A percentile compares a stretch with the other conserved stretches of the same genome.
phyloP scores from a whole-genome alignment of 1,139 yeast genomes.

The Saccharomyces hybrid region DNA sequence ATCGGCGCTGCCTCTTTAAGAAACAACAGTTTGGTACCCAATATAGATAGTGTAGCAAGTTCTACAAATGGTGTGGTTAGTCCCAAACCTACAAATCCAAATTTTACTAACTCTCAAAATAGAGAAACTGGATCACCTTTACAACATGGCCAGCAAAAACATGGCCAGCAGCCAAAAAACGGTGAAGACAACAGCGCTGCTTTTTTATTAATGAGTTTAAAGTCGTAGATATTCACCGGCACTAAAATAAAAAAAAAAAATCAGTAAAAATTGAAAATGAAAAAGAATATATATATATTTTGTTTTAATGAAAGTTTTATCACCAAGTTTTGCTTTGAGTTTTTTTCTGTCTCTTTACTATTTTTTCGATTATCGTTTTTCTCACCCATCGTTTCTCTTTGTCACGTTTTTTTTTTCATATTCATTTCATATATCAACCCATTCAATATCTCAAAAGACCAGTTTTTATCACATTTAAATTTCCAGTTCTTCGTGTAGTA shows the following conservation, averaged over 20 bases:
- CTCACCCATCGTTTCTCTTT: not conserved
- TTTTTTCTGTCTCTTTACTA: not conserved
- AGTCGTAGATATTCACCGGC: constrained; percentile 11
- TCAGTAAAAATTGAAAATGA: not conserved
- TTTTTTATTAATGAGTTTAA: constrained; percentile 25
- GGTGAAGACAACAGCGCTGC: constrained; percentile 26
- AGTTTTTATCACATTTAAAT: not conserved
- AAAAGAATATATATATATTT: not conserved
- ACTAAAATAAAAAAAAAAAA: not conserved
- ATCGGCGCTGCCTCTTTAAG: constrained; percentile 68
- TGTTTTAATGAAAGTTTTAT: constrained; percentile 1
- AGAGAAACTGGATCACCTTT: constrained; percentile 10
- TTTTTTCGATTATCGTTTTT: not conserved
- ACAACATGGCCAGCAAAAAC: constrained; percentile 5
- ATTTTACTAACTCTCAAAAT: constrained; percentile 16
- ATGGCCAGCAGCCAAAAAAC: constrained; percentile 11
- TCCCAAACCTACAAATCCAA: constrained; percentile 8
- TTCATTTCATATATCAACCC: not conserved
- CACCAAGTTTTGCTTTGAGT: not conserved
- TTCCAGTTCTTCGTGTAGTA: not conserved
- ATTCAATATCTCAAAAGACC: not conserved
- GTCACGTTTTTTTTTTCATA: not conserved
- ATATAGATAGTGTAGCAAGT: constrained; percentile 3
- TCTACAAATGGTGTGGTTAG: constrained; percentile 1
- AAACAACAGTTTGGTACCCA: constrained; percentile 25